These are phyloP conservation scores for Beauveria pseudobassiana DNA, from an alignment of 2,329 filamentous ascomycete genomes.

Conservation along the genomic window DNA sequence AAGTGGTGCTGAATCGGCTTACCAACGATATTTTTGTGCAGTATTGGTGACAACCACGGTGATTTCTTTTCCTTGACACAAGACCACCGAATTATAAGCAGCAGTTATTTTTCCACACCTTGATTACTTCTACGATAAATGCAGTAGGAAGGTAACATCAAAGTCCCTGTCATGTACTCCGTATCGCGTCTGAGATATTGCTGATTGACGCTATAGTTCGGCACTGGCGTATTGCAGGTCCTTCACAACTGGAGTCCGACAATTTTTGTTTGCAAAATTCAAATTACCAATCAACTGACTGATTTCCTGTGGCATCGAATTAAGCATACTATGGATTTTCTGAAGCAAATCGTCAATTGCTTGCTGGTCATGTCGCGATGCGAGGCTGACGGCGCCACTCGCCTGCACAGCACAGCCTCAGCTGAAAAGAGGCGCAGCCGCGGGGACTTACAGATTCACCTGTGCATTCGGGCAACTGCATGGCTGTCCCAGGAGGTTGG, in stretches of 20 bases:
- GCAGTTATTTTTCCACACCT: no score
- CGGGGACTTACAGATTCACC: no score
- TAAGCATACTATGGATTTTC: not conserved
- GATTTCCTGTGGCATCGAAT: not conserved
- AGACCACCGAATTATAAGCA: no score
- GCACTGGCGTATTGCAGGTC: no score
- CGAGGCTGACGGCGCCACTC: not conserved
- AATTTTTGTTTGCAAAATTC: not conserved
- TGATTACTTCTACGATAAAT: no score
- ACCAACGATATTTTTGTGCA: not conserved
- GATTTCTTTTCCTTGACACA: no score
- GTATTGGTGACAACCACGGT: no score
- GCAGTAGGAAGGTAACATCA: no score
- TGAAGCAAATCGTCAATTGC: not conserved
- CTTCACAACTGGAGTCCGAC: not conserved
- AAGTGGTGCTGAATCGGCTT: not conserved
- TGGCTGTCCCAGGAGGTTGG: not conserved
- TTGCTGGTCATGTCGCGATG: not conserved
- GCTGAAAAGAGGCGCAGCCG: conserved; percentile 3
- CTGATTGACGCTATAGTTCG: no score
- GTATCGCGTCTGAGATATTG: no score
- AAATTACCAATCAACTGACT: not conserved
- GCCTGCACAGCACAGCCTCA: not conserved
- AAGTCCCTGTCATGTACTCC: no score
- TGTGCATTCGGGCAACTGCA: not conserved